Base-by-base conservation (phyloP, 2,329 filamentous ascomycete genomes). In the Cordyceps militaris region DNA sequence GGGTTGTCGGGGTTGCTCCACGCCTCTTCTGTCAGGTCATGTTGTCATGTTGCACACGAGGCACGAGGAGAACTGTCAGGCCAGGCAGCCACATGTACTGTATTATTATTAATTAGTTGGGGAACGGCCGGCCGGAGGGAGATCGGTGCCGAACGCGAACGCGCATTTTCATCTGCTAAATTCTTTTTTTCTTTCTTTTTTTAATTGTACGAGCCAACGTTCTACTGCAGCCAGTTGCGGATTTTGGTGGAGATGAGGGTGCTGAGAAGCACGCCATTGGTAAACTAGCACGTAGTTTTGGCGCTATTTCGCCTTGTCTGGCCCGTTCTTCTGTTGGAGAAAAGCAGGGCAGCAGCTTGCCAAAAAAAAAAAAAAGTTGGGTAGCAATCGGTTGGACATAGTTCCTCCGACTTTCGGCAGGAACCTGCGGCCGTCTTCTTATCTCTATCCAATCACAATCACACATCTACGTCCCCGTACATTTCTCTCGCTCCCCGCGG, bases 381-480 rank as follows among this genome's bases (percentile, higher is more conserved):
- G 10, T 46, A 26, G 24, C n/a, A 7, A 40, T 40, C 23, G 23
- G 43, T 19, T 46, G 46, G 7, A 32, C 49, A 36, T 26, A 2
- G 9, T 26, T 34, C 13, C 50, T 54, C 50, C 50, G 50, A 54
- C 38, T 3, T 26, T 44, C 38, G 50, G 40, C 34, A 54, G 4
- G 2, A 40, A 40, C 16, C 9, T n/a, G 36, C 36, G 47, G 30
- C 44, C 16, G 24, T 4, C 5, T n/a, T 30, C 54, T 56, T 56
- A 56, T 56, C 54, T 56, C 54, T 56, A 44, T 8, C 54, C 54
- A 56, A 56, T 34, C 19, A 49, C 8, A 21, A 24, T 13, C 13
- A 3, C 7, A 5, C 26, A 43, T 46, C 43, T n/a, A 9, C 3
- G 13, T 46, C 5, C 23, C 10, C 21, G 13, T 40, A 7, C 6